These are phyloP conservation scores for Corymbia calophylla DNA, from an alignment of 441 rosid species.

Conservation along the genomic window DNA sequence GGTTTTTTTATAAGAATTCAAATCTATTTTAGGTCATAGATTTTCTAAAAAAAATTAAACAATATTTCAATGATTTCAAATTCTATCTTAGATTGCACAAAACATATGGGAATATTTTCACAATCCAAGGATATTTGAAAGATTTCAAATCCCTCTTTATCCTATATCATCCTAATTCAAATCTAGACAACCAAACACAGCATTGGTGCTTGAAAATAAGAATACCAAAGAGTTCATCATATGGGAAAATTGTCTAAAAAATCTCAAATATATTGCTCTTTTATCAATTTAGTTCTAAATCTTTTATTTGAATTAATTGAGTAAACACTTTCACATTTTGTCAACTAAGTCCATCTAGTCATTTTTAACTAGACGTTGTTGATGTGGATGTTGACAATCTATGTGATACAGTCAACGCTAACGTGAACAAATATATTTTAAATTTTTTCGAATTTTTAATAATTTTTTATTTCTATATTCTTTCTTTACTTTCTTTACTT, in stretches of 20 bases:
- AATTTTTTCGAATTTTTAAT: not conserved
- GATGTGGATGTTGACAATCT: rapidly evolving
- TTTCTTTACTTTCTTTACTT: not conserved
- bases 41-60: too few species aligned
- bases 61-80: too few species aligned
- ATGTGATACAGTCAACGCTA: rapidly evolving
- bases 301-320: rapidly evolving
- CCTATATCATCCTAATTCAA: too few species aligned
- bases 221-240: not conserved
- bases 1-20: too few species aligned
- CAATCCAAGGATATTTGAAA: too few species aligned
- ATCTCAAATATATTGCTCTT: rapidly evolving
- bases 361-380: rapidly evolving
- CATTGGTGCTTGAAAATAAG: not conserved
- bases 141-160: too few species aligned
- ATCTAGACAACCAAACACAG: too few species aligned
- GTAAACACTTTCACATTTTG: not conserved
- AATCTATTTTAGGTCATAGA: too few species aligned
- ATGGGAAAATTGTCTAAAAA: rapidly evolving
- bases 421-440: rapidly evolving
- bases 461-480: not conserved
- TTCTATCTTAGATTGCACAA: too few species aligned
- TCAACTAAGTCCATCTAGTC: rapidly evolving
- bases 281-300: rapidly evolving
- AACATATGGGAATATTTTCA: too few species aligned